These are phyloP conservation scores for Haplosporangium sp. DNA, from an alignment of 371 early-diverging fungal genomes.

Conservation along the genomic window DNA sequence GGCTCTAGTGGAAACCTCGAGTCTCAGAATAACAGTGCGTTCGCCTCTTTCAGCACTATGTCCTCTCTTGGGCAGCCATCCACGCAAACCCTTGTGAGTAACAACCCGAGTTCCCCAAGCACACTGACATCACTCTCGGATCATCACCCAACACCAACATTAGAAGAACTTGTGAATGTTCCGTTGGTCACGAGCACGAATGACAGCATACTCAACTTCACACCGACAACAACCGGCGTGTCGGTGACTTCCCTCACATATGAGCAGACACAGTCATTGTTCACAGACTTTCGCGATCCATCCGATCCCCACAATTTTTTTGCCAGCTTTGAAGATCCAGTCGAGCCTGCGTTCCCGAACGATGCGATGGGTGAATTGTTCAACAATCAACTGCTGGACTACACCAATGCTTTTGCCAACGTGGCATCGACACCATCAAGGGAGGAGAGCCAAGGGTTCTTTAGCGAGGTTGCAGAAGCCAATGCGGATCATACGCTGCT, in stretches of 20 bases:
- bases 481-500: conserved; percentile 10
- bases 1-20: background rate
- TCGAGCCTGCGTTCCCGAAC: conserved; percentile 21
- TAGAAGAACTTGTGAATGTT: conserved; percentile 31
- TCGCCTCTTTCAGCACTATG: background rate
- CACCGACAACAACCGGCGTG: conserved; percentile 7
- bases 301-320: conserved; percentile 34
- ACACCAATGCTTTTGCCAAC: conserved; percentile 19
- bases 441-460: conserved; percentile 17
- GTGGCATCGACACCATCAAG: conserved; percentile 16
- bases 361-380: conserved; percentile 32
- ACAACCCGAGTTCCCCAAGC: conserved; percentile 18
- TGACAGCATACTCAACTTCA: conserved; percentile 14
- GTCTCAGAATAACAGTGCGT: background rate
- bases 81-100: conserved; percentile 2
- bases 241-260: conserved; percentile 24
- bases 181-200: conserved; percentile 23
- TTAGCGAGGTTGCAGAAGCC: conserved; percentile 6
- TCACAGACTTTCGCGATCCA: conserved; percentile 50
- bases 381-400: conserved; percentile 31
- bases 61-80: background rate
- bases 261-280: conserved; percentile 46
- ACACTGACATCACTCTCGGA: conserved; percentile 29
- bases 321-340: conserved; percentile 33
- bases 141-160: conserved; percentile 22